Base-by-base conservation (phyloP, 768 basidiomycete genomes). In the Mycena belliarum region DNA sequence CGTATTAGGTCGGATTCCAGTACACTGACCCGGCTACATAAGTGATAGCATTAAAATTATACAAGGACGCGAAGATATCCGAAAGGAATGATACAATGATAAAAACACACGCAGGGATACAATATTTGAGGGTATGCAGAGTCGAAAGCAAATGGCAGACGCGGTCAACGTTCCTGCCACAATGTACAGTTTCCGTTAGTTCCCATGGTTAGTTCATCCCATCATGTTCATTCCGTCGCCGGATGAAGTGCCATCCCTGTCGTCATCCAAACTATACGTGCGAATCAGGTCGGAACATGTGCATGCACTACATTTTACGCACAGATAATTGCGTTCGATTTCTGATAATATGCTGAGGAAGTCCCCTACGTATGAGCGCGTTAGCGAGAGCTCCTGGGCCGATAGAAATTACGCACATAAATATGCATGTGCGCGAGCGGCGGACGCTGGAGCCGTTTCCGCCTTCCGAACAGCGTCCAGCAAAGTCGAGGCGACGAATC, bases 301-400 rank as follows among this genome's bases (percentile, higher is more conserved):
- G 55, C 33, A 11, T 49, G 24, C 47, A 40, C 62, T 23, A 52
- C 38, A 41, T n/a, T 32, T 18, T 46, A 81, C 83, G 68, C 65
- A 89, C 87, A 91, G 73, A 78, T 95, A 95, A 72, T 95, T 91
- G 61, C 89, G 79, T 68, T 95, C 94, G 64, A 96, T 94, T 75
- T 95, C 94, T 35, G 88, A 91, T 42, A 96, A 72, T 63, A 96
- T 94, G 49, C 88, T 91, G 25, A 95, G 75, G 74, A 96, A 96
- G 75, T 95, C 93, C 91, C 91, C 92, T 93, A 65, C 12, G 44
- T 38, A 25, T 51, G 26, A 8, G 40, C 20, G 15, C 4, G 26
- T 56, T 11, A 45, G 20, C 21, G n/a, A 14, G 20, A 20, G n/a
- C 8, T 21, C n/a, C n/a, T n/a, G n/a, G n/a, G n/a, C n/a, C n/a